Evolutionary conservation across 306 rosid species (phyloP).

Genomic region (Adenanthera pavonina): DNA sequence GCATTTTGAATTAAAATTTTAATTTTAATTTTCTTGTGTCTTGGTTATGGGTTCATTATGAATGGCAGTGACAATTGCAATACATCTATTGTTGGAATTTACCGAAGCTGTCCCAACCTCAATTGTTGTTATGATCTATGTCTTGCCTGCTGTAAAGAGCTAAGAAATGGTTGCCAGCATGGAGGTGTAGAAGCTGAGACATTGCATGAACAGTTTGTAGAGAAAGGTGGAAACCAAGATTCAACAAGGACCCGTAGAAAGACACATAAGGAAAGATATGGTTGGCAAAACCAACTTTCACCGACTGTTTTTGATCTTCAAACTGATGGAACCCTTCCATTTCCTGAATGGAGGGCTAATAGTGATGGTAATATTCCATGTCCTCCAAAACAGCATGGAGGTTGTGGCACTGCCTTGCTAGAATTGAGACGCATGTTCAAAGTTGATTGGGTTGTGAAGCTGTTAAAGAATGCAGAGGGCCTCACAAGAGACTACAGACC

Average conservation of each 20-base stretch:
- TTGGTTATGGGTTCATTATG: conserved; percentile 23
- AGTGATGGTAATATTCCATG: conserved; percentile 47
- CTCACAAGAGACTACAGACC: conserved; percentile 42
- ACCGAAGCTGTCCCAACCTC: conserved; percentile 65
- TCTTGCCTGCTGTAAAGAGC: conserved; percentile 61
- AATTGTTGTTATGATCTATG: conserved; percentile 65
- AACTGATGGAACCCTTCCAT: conserved; percentile 32
- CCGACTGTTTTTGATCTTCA: conserved; percentile 31
- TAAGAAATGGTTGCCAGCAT: conserved; percentile 53
- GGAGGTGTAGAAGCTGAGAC: conserved; percentile 51
- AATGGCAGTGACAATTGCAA: conserved; percentile 65
- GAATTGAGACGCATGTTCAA: conserved; percentile 47
- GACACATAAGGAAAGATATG: conserved; percentile 38
- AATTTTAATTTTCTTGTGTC: background rate
- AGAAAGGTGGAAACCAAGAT: conserved; percentile 34
- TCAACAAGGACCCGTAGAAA: conserved; percentile 33
- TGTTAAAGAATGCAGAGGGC: conserved; percentile 50
- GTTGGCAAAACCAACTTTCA: conserved; percentile 42
- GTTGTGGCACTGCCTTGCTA: conserved; percentile 44
- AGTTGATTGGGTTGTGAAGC: conserved; percentile 46
- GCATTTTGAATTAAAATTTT: background rate
- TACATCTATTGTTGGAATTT: conserved; percentile 64
- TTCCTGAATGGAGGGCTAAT: conserved; percentile 50
- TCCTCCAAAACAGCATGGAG: conserved; percentile 47
- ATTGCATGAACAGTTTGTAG: conserved; percentile 42